Evolutionary conservation across 2,329 filamentous ascomycete species (phyloP), one percentile per base, ranked within the genome.

Genomic region (Microcera coccophila): DNA sequence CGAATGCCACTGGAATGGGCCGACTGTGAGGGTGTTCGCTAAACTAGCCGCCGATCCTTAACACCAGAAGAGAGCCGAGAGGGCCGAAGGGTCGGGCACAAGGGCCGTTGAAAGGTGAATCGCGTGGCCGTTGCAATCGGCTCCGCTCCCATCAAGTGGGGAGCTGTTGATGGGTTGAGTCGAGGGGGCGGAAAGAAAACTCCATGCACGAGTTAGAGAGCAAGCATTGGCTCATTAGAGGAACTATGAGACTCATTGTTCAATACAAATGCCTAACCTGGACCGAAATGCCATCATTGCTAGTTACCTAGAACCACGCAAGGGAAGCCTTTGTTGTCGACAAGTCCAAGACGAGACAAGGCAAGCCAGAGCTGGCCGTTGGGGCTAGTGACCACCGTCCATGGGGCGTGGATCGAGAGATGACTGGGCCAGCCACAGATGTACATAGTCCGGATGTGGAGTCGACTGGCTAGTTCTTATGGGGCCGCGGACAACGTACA

Each of bases 1-100:
- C n/a, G 11, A n/a, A n/a, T 32, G n/a, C 12, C 15, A 32, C 29
- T 15, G 54, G 52, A 49, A 57, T 57, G 52, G 54, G 45, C 54
- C 52, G 52, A 50, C 50, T 50, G 50, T 36, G 45, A 55, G 46
- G 47, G 48, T 42, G 50, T 43, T 57, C 45, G 52, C 46, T 54
- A 45, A 35, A 41, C 50, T 56, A 58, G 54, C 47, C 53, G 54
- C 54, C 50, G 54, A 57, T 57, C 52, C 34, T 51, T 56, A 50
- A 32, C 36, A n/a, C 42, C 42, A 22, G 32, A 42, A 19, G 36
- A 36, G 22, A 22, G 31, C 29, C 37, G 35, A 36, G 36, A 24
- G 33, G 45, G 42, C 39, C 36, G 17, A 42, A 36, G n/a, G n/a
- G 31, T 31, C 20, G 35, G 36, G 38, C 41, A 40, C 47, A 42